phyloP scores from a whole-genome alignment of 116 monocot species.

The Dioscorea cayenensis region DNA sequence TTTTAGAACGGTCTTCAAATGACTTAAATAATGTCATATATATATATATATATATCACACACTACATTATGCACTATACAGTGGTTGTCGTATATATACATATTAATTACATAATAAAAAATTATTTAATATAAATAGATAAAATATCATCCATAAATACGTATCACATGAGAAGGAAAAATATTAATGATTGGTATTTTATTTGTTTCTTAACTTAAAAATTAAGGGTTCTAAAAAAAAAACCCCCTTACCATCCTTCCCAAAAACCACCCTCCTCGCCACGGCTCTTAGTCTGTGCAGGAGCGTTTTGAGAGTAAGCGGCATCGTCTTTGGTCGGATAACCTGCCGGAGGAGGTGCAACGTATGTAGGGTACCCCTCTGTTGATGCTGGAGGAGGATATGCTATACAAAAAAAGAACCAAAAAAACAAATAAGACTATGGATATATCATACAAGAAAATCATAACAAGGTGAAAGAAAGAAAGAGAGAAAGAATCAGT shows the following conservation, averaged over 20 bases:
- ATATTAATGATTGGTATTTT: no score
- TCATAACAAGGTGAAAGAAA: neutral
- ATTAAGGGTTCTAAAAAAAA: neutral
- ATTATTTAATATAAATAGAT: no score
- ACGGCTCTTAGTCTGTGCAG: slow-evolving; percentile 6
- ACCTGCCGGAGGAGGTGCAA: slow-evolving; percentile 9
- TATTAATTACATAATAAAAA: no score
- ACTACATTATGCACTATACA: no score
- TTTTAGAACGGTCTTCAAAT: no score
- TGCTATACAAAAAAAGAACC: neutral
- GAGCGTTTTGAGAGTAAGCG: neutral
- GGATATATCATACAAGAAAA: neutral
- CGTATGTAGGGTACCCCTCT: slow-evolving; percentile 3
- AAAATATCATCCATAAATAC: no score
- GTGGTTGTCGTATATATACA: no score
- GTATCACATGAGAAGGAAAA: no score
- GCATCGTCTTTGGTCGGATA: slow-evolving; percentile 7
- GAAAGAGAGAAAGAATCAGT: neutral
- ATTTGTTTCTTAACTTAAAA: no score
- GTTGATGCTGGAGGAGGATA: slow-evolving; percentile 4
- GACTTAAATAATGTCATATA: no score
- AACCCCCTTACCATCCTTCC: slow-evolving; percentile 19
- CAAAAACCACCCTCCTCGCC: slow-evolving; percentile 4
- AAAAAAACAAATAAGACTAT: neutral
- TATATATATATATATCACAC: no score